These are phyloP conservation scores for Grigorovia transvaalensis DNA, from an alignment of 805 yeast species.

Conservation along the genomic window DNA sequence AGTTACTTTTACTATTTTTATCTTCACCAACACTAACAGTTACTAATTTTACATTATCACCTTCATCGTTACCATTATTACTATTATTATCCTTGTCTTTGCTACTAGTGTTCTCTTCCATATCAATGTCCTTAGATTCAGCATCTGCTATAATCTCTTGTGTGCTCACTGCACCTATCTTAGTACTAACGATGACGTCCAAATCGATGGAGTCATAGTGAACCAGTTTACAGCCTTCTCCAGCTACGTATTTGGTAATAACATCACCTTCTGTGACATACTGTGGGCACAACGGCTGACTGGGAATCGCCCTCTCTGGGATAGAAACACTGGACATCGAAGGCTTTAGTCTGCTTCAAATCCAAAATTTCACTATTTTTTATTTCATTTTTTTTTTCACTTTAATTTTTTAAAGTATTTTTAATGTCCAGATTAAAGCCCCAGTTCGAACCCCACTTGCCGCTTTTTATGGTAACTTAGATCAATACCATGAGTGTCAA, in stretches of 20 bases:
- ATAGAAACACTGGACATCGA: slow-evolving; percentile 2
- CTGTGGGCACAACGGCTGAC: slow-evolving; percentile 63
- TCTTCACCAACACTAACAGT: slow-evolving; percentile 5
- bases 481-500: no score
- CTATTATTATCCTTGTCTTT: slow-evolving; percentile 1
- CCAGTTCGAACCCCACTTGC: no score
- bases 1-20: background rate
- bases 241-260: slow-evolving; percentile 38
- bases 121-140: slow-evolving; percentile 1
- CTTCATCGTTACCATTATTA: slow-evolving; percentile 5
- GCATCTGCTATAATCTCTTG: slow-evolving; percentile 2
- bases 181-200: slow-evolving; percentile 44
- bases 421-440: no score
- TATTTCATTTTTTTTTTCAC: background rate
- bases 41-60: slow-evolving; percentile 3
- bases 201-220: slow-evolving; percentile 35
- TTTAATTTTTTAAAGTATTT: background rate
- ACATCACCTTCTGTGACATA: slow-evolving; percentile 24
- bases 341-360: background rate
- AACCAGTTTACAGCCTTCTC: slow-evolving; percentile 52
- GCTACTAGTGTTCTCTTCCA: no score
- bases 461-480: no score
- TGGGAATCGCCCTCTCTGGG: slow-evolving; percentile 58
- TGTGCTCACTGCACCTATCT: slow-evolving; percentile 45
- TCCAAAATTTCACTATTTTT: background rate